A percentile compares a stretch with the other conserved stretches of the same genome.
These are phyloP conservation scores for Brachypodium distachyon DNA, from an alignment of 202 grass and related monocot genomes.

Conservation along the genomic window DNA sequence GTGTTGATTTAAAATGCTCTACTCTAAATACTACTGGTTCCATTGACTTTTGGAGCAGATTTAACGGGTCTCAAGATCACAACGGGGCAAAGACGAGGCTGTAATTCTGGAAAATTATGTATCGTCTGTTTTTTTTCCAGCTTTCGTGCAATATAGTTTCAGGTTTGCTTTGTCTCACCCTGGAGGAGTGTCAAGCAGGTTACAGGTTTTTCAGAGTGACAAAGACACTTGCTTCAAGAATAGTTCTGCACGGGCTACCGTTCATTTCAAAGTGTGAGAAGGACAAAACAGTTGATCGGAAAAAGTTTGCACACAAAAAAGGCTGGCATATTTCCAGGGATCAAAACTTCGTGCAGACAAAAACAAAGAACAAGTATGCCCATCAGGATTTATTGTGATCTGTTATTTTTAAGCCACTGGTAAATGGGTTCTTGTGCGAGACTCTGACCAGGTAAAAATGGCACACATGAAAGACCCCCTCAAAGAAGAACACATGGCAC, in stretches of 20 bases:
- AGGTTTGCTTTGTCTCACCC: background rate
- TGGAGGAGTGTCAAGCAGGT: background rate
- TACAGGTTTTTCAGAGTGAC: background rate
- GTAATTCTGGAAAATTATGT: background rate
- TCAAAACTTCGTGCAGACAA: background rate
- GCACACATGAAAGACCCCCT: background rate
- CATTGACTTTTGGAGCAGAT: slow-evolving; percentile 4
- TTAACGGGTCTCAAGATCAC: background rate
- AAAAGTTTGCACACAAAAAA: background rate
- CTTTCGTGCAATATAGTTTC: background rate
- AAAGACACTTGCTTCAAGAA: background rate
- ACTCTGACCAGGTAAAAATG: slow-evolving; percentile 17
- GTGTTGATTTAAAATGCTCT: background rate
- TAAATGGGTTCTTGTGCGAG: background rate
- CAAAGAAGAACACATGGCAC: background rate
- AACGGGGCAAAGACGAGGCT: background rate
- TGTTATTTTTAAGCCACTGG: background rate
- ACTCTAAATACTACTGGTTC: background rate
- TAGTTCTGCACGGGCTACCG: background rate
- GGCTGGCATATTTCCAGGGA: background rate
- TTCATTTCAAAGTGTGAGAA: background rate
- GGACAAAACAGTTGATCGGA: background rate
- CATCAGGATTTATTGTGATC: background rate
- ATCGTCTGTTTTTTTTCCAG: background rate
- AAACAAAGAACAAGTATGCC: background rate